Percentiles rank a stretch among this genome's conserved stretches.
Evolutionary conservation across 352 stramenopile species (phyloP).

Genomic region (Globisporangium heterothallicum): DNA sequence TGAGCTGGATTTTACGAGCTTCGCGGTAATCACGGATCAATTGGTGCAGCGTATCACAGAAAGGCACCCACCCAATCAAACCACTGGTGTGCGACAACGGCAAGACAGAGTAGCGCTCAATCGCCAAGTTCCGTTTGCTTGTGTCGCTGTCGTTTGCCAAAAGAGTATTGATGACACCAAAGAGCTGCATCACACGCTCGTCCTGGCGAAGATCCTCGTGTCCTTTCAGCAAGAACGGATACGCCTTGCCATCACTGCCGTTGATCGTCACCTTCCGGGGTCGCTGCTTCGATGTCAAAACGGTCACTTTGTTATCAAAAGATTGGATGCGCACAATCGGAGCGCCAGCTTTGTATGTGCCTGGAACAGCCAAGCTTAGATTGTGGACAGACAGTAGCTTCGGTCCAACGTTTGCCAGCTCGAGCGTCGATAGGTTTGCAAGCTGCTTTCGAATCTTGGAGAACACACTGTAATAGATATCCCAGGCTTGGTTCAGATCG

Average conservation of each 20-base stretch:
- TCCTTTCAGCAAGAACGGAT: slow-evolving; percentile 99
- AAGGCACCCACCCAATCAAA: slow-evolving; percentile 98
- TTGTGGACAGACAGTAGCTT: slow-evolving; percentile 92
- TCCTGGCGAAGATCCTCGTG: slow-evolving; percentile 99
- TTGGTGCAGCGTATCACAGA: slow-evolving; percentile 99
- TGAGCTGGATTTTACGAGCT: slow-evolving; percentile 90
- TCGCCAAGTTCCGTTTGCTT: slow-evolving; percentile 97
- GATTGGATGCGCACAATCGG: slow-evolving; percentile 86
- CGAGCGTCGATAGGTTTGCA: slow-evolving; percentile 93
- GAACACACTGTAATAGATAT: slow-evolving; percentile 99
- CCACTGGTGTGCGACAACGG: slow-evolving; percentile 98
- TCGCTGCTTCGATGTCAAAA: slow-evolving; percentile 99
- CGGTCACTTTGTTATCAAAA: slow-evolving; percentile 94
- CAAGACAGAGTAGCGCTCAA: slow-evolving; percentile 98
- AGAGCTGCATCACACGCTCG: slow-evolving; percentile 99
- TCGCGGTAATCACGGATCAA: slow-evolving; percentile 98
- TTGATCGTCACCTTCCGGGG: slow-evolving; percentile 98
- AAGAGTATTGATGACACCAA: slow-evolving; percentile 99
- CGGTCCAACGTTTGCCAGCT: slow-evolving; percentile 97
- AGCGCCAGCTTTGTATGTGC: slow-evolving; percentile 80
- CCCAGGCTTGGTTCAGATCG: slow-evolving; percentile 92
- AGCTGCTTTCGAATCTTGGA: slow-evolving; percentile 90
- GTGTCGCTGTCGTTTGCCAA: slow-evolving; percentile 97
- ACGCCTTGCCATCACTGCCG: slow-evolving; percentile 97
- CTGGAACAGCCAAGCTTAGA: slow-evolving; percentile 96